Evolutionary conservation across 225 moss, liverwort and hornwort species (phyloP).

Genomic region (Bryum argenteum): DNA sequence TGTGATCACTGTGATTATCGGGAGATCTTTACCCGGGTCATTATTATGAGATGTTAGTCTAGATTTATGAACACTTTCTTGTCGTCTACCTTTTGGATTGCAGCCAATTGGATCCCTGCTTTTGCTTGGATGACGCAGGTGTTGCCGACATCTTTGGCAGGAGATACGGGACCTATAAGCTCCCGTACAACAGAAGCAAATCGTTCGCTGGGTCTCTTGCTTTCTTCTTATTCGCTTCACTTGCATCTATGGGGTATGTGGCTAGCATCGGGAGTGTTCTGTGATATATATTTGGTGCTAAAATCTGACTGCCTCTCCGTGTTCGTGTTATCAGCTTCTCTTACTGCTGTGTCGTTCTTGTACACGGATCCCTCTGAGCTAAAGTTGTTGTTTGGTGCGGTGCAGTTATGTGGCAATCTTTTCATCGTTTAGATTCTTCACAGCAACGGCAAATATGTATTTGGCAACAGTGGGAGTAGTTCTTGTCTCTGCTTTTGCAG

Average conservation of each 20-base stretch:
- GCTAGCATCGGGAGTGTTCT: constrained; percentile 2
- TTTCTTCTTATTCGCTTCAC: constrained; percentile 66
- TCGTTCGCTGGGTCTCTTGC: constrained; percentile 60
- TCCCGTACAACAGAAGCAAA: constrained; percentile 74
- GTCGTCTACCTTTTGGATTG: constrained; percentile 10
- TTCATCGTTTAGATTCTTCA: constrained; percentile 67
- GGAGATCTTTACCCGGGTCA: background rate
- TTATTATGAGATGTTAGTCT: background rate
- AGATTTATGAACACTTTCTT: background rate
- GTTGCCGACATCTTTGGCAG: constrained; percentile 87
- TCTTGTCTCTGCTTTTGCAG: constrained; percentile 59
- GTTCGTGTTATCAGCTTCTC: background rate
- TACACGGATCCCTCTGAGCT: constrained; percentile 19
- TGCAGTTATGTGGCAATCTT: constrained; percentile 71
- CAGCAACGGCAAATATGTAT: constrained; percentile 50
- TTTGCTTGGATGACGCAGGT: constrained; percentile 51
- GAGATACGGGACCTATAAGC: constrained; percentile 64
- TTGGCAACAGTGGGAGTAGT: constrained; percentile 55
- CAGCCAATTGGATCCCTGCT: constrained; percentile 20
- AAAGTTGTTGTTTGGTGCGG: constrained; percentile 19
- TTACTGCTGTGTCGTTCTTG: background rate
- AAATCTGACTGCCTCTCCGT: background rate
- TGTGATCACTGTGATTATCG: background rate
- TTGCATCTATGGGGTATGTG: constrained; percentile 63
- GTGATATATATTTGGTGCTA: constrained; percentile 12